phyloP scores from a whole-genome alignment of 2,329 filamentous ascomycete species.

The Fusarium piperis region DNA sequence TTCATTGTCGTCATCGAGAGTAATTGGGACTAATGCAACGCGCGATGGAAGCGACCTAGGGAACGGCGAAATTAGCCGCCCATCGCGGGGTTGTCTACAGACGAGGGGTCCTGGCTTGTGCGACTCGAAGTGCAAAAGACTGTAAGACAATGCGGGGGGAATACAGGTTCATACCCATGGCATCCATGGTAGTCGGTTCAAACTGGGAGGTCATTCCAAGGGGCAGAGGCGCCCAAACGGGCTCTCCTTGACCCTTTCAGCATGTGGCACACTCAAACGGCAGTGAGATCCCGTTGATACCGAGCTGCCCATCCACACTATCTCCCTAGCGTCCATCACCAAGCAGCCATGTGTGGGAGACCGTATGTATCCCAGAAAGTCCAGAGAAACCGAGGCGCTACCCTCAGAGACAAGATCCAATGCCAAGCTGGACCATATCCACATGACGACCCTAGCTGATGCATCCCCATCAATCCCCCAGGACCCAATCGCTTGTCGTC shows the following conservation, averaged over 20 bases:
- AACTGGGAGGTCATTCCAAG: not conserved
- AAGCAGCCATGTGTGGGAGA: conserved; percentile 13
- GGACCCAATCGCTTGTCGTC: conserved; percentile 19
- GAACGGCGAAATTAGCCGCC: not conserved
- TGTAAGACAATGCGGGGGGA: conserved; percentile 2
- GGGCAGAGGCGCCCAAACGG: not conserved
- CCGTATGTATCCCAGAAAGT: not conserved
- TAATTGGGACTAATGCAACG: conserved; percentile 4
- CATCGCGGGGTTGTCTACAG: conserved; percentile 1
- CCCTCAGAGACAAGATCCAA: not conserved
- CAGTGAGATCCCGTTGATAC: conserved; percentile 15
- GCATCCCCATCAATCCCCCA: conserved; percentile 11
- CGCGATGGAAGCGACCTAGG: not conserved
- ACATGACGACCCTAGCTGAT: conserved; percentile 23
- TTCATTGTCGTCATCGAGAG: conserved; percentile 5
- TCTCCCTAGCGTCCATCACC: conserved; percentile 28
- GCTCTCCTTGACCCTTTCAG: not conserved
- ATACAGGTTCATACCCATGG: not conserved
- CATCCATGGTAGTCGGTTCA: not conserved
- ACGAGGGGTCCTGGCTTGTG: conserved; percentile 3
- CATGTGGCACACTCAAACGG: not conserved
- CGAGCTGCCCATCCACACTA: conserved; percentile 9
- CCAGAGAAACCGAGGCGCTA: not conserved
- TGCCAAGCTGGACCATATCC: conserved; percentile 13
- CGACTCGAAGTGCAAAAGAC: not conserved